Base-by-base conservation (phyloP, 1,284 basidiomycete genomes). In the Boletus mariae region DNA sequence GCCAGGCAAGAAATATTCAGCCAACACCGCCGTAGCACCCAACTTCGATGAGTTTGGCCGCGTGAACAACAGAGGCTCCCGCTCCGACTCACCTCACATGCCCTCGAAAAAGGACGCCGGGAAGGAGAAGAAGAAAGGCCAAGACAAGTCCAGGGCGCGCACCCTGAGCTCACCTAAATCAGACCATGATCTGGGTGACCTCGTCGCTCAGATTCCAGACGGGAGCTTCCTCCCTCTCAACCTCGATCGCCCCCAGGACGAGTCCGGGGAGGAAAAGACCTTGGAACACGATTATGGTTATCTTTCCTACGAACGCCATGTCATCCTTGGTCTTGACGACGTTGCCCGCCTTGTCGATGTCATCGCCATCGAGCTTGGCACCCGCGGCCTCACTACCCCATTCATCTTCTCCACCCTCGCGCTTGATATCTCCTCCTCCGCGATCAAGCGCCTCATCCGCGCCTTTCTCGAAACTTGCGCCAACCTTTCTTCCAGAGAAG, bases 381-480 rank as follows among this genome's bases (percentile, higher is more conserved):
- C 80, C 51, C 79, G 90, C 64, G 91, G 87, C 47, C 79, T 95
- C 55, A 87, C 87, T 28, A 93, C 91, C 2, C 93, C 93, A 12
- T 85, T 95, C 71, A 84, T 96, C 57, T 94, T 96, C 74, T 90
- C 88, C 28, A 85, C 84, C 29, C 83, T 88, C 60, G 92, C 92
- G 23, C 82, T 96, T 54, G 92, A 95, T 63, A 78, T 94, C 43
- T 87, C 84, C 38, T 76, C 84, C 7, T 75, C 81, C 25, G 80
- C 84, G 40, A 84, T 92, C 59, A 85, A 80, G 59, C 75, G 85
- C 51, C 79, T 96, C 45, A 86, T 94, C 59, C 78, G 83, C 32
- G 73, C 85, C 2, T 96, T 93, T 72, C 70, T 95, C 31, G 72
- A 75, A 41, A 82, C 82, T 1, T 84, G 82, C 61, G 64, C 70